Evolutionary conservation across 257 asterid species (phyloP).

Genomic region (Ballota nigra): DNA sequence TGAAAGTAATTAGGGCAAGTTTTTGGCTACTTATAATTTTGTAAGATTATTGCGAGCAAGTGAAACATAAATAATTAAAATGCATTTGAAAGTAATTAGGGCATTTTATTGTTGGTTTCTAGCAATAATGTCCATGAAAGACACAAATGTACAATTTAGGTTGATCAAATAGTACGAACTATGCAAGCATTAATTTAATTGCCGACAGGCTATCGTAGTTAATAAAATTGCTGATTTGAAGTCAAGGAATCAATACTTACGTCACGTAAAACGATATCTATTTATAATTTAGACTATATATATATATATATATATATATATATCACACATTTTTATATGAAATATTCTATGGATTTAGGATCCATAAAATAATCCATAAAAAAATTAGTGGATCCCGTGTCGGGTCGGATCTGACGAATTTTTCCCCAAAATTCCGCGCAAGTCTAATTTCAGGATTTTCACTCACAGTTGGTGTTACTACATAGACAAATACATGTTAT

Average conservation of each 20-base stretch:
- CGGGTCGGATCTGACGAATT: no score
- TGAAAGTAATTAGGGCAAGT: background rate
- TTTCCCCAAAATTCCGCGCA: no score
- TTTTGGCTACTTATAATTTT: background rate
- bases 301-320: no score
- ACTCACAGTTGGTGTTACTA: no score
- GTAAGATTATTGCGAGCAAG: background rate
- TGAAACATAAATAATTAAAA: background rate
- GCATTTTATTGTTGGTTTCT: background rate
- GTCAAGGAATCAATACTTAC: background rate
- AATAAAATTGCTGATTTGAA: background rate
- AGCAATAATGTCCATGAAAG: background rate
- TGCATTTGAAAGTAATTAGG: background rate
- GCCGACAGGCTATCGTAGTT: background rate
- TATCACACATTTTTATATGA: no score
- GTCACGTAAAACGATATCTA: background rate
- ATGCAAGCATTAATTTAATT: background rate
- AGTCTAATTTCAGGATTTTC: no score
- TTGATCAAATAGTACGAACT: slow-evolving; percentile 1
- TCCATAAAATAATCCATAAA: no score
- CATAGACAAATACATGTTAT: no score
- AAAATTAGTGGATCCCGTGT: no score
- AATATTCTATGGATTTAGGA: no score
- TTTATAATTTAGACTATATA: background rate
- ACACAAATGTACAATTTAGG: background rate